Conservation (phyloP, 2,329 filamentous ascomycete genomes). For the Botryotinia globosa region DNA sequence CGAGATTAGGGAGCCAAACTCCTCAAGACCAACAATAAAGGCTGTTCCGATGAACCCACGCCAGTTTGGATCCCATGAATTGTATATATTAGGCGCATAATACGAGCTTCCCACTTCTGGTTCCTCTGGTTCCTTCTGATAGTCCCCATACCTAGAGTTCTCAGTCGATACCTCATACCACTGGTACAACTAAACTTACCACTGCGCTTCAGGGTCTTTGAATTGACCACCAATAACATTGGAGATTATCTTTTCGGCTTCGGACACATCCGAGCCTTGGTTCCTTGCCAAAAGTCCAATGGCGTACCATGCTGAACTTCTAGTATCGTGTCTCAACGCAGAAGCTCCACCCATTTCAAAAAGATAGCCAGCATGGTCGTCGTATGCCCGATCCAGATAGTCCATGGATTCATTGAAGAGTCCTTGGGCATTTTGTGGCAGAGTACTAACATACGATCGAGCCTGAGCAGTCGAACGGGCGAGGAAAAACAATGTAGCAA, state of each 20-base stretch:
- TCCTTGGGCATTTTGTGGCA: conserved; percentile 38
- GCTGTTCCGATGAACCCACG: conserved; percentile 60
- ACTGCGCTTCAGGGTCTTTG: conserved; percentile 51
- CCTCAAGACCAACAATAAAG: conserved; percentile 57
- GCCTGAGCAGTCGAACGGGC: not conserved
- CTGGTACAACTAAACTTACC: conserved; percentile 42
- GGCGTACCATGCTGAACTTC: conserved; percentile 58
- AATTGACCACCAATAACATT: conserved; percentile 54
- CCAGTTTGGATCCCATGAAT: conserved; percentile 63
- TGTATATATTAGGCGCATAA: conserved; percentile 52
- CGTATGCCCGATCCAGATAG: conserved; percentile 56
- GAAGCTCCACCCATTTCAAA: conserved; percentile 47
- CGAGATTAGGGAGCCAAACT: conserved; percentile 45
- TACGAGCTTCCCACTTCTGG: conserved; percentile 51
- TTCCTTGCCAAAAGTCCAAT: conserved; percentile 57
- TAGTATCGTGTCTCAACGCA: conserved; percentile 48
- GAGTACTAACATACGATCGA: conserved; percentile 25
- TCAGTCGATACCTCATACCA: not conserved
- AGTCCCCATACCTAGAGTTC: conserved; percentile 42
- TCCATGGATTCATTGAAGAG: conserved; percentile 52
- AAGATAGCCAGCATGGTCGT: conserved; percentile 50
- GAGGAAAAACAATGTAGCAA: not conserved
- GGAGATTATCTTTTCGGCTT: conserved; percentile 53
- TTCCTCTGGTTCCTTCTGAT: conserved; percentile 55
- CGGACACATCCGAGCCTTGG: conserved; percentile 45